Evolutionary conservation across 495 filamentous ascomycete species (phyloP).

Genomic region (Tuber brumale): DNA sequence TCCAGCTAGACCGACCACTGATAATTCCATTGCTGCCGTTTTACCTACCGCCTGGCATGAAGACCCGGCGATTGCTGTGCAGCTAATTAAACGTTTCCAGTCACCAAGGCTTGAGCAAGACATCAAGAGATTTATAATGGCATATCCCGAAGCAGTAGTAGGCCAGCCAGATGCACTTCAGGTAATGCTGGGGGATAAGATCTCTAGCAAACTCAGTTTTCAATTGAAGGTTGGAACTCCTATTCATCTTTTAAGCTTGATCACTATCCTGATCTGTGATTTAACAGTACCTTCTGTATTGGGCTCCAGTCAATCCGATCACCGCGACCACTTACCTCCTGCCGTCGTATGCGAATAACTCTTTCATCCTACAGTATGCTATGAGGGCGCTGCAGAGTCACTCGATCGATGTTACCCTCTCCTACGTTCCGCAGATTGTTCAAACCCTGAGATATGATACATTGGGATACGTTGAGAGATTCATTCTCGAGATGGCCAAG

Average conservation of each 20-base stretch:
- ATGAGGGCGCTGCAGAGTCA: slow-evolving; percentile 92
- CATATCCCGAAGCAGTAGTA: slow-evolving; percentile 72
- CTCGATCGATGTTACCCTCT: slow-evolving; percentile 92
- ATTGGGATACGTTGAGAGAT: slow-evolving; percentile 89
- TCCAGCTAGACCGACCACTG: slow-evolving; percentile 33
- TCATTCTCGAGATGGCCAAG: slow-evolving; percentile 91
- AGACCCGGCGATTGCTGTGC: slow-evolving; percentile 72
- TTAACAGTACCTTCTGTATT: slow-evolving; percentile 77
- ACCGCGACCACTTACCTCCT: slow-evolving; percentile 89
- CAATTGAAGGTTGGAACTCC: slow-evolving; percentile 60
- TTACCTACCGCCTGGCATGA: slow-evolving; percentile 80
- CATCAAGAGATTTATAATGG: slow-evolving; percentile 69
- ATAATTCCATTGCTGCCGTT: slow-evolving; percentile 50
- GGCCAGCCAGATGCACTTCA: slow-evolving; percentile 72
- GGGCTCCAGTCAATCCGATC: slow-evolving; percentile 88
- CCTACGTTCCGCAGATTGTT: slow-evolving; percentile 96
- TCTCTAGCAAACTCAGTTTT: slow-evolving; percentile 71
- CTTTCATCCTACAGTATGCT: slow-evolving; percentile 92
- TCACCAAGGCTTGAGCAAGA: slow-evolving; percentile 65
- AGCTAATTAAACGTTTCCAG: slow-evolving; percentile 71
- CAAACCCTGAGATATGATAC: slow-evolving; percentile 93
- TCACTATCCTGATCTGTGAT: slow-evolving; percentile 40
- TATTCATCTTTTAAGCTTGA: slow-evolving; percentile 19
- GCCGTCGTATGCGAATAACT: slow-evolving; percentile 87
- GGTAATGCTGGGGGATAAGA: slow-evolving; percentile 64